Base-by-base conservation (phyloP, 148 eudicot genomes). In the Diospyros lotus region DNA sequence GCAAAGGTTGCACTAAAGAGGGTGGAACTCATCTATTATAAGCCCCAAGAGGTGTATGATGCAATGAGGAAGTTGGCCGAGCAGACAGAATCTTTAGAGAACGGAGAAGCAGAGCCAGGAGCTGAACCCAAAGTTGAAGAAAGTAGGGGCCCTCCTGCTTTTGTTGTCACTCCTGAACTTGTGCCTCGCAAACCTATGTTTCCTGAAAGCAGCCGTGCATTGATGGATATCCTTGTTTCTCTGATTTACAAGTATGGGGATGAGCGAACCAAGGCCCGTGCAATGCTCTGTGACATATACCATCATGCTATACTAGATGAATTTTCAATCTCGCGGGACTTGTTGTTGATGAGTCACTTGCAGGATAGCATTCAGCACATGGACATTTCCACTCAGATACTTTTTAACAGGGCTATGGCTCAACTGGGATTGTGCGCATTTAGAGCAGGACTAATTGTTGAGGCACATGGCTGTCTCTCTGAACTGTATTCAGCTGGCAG, bases 251-350 rank as follows among this genome's bases (percentile, higher is more conserved):
- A 85, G 79, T 81, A 67, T 73, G 98, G 98, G 41, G 97, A 93
- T 83, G 98, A 93, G 79, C 82, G 94, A 42, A 93, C 97, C 9
- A 93, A 91, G 83, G 98, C 98, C 58, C 88, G 98, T 68, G 98
- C 98, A 17, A 89, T 93, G 98, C 90, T 93, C 4, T 93, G 97
- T 81, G 97, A 93, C 68, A 91, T 93, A 61, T 93, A 91, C 69
- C 96, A 93, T 74, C 98, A 93, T 84, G 97, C 98, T 38, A 86
- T 93, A 44, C 74, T 79, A 75, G 98, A 91, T 79, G 91, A 93
- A 74, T 93, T 91, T 65, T 79, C 91, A 7, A 80, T 84, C 59
- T 83, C 97, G 9, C 94, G 97, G 9, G 97, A 93, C 74, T 84
- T 93, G 85, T 78, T 93, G 78, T 72, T 91, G 39, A 93, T 93